Percentiles rank a stretch among this genome's conserved stretches.
These are phyloP conservation scores for Alternaria gaisen DNA, from an alignment of 2,329 filamentous ascomycete species.

Conservation along the genomic window DNA sequence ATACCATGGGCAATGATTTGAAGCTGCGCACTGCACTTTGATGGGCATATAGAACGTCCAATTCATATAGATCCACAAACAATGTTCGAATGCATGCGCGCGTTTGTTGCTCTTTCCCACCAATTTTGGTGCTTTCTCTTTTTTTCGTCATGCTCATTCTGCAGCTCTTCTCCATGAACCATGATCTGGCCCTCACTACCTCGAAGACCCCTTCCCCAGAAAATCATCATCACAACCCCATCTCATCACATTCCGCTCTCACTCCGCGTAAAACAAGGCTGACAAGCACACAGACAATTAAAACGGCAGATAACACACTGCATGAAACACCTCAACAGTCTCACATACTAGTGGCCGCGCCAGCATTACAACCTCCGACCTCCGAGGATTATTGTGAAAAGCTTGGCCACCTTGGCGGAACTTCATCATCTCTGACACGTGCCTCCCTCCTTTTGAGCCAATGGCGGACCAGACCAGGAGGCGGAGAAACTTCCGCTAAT, in stretches of 20 bases:
- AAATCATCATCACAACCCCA: background rate
- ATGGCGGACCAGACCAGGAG: background rate
- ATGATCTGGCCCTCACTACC: background rate
- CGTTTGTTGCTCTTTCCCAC: constrained; percentile 31
- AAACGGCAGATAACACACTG: background rate
- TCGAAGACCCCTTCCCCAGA: background rate
- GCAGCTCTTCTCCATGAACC: background rate
- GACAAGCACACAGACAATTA: background rate
- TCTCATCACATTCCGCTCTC: background rate
- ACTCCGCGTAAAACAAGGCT: background rate
- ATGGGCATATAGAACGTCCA: constrained; percentile 1
- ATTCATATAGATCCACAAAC: constrained; percentile 5
- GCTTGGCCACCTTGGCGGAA: constrained; percentile 4
- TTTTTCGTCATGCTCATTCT: background rate
- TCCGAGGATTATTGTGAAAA: background rate
- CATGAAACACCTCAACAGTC: constrained; percentile 18
- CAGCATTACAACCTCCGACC: background rate
- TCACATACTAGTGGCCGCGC: constrained; percentile 4
- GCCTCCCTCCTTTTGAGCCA: background rate
- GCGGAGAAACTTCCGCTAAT: background rate
- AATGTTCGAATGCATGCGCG: constrained; percentile 29
- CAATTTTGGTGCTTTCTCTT: constrained; percentile 1
- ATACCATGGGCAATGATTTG: constrained; percentile 21
- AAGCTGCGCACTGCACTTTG: constrained; percentile 3
- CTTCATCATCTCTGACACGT: constrained; percentile 2